Evolutionary conservation across 2,329 filamentous ascomycete species (phyloP).

Genomic region (Aaosphaeria arxii): DNA sequence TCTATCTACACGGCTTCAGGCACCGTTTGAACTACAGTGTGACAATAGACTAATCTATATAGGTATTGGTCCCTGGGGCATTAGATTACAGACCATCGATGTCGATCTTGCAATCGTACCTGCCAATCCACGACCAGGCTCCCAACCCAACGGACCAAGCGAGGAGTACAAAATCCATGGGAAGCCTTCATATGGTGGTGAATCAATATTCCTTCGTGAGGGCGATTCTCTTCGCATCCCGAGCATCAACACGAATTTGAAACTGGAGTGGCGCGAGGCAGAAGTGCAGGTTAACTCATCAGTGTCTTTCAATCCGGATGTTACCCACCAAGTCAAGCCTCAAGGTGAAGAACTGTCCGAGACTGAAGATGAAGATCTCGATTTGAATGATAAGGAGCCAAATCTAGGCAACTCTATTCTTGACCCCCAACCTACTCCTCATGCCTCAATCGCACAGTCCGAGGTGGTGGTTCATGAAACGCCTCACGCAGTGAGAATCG

Average conservation of each 20-base stretch:
- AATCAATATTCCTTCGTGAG: slow-evolving; percentile 28
- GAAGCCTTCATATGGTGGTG: slow-evolving; percentile 3
- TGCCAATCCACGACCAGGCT: slow-evolving; percentile 1
- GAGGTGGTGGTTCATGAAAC: slow-evolving; percentile 29
- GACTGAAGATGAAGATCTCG: slow-evolving; percentile 20
- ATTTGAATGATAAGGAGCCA: background rate
- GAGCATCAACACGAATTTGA: slow-evolving; percentile 6
- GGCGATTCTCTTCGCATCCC: slow-evolving; percentile 21
- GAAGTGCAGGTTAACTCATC: slow-evolving; percentile 29
- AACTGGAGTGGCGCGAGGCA: slow-evolving; percentile 13
- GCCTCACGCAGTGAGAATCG: slow-evolving; percentile 9
- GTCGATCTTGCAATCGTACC: slow-evolving; percentile 16
- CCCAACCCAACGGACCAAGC: slow-evolving; percentile 2
- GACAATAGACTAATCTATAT: too few species aligned
- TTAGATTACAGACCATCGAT: slow-evolving; percentile 23
- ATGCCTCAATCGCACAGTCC: slow-evolving; percentile 18
- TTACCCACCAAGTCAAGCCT: slow-evolving; percentile 1
- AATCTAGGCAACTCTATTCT: slow-evolving; percentile 15
- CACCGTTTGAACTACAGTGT: too few species aligned
- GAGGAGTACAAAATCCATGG: slow-evolving; percentile 19
- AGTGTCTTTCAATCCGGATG: slow-evolving; percentile 13
- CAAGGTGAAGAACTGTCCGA: slow-evolving; percentile 4
- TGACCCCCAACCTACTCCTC: slow-evolving; percentile 10
- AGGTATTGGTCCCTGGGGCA: slow-evolving; percentile 17
- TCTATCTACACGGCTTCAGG: too few species aligned